Base-by-base conservation (phyloP, 768 basidiomycete genomes). In the Tylopilus sp. region DNA sequence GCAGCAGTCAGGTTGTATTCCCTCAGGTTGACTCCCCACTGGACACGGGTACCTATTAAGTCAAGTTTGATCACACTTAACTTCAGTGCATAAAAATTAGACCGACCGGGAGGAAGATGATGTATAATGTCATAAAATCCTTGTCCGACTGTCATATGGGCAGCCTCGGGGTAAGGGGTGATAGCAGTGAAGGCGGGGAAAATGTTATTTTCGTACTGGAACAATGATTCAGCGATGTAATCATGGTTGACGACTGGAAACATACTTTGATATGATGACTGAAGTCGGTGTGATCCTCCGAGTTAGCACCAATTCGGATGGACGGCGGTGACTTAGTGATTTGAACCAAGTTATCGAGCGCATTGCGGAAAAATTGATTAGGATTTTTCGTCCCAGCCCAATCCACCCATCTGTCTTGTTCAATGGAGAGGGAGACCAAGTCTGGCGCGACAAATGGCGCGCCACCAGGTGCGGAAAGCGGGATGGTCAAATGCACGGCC, bases 1-100 rank as follows among this genome's bases (percentile, higher is more conserved):
- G 71, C 74, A 6, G 77, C 72, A 52, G 79, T 81, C 46, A 81
- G 25, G 55, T 81, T 82, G 40, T 71, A 64, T 49, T 68, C 62
- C 6, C 82, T 82, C n/a, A 86, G 67, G 64, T 88, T 86, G 42
- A 86, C 69, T 13, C 83, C 85, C 82, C 82, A 87, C 13, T 73
- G 79, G 55, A 87, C 80, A 44, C 75, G 77, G 10, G 83, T 83
- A 22, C 77, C 83, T 83, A 56, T 46, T 15, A 22, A 31, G n/a
- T 18, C n/a, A 7, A 31, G 8, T 11, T 26, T 17, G 35, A 38
- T 20, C n/a, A 6, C 35, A 43, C 38, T 35, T 18, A 26, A 18
- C 15, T 9, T 46, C 40, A 33, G 20, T 25, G 26, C n/a, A 42
- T 21, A 10, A 9, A 28, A 53, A 18, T 23, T 10, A 21, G 25